Percentiles rank a stretch among this genome's conserved stretches.
phyloP scores from a whole-genome alignment of 176 grass and related monocot genomes.

The Triticum dicoccoides region DNA sequence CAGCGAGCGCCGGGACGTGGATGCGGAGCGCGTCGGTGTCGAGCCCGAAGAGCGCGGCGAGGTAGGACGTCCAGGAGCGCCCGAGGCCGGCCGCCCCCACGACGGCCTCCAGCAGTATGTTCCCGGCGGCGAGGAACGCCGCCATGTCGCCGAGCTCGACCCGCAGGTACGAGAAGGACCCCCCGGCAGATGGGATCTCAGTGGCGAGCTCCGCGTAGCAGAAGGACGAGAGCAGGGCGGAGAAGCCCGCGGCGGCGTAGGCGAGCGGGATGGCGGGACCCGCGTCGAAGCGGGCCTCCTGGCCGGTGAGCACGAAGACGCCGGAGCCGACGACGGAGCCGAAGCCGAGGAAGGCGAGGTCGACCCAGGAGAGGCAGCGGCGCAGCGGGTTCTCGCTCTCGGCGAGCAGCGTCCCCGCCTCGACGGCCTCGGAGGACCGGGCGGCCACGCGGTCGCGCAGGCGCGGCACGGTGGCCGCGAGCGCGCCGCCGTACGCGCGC shows the following conservation, averaged over 20 bases:
- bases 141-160: conserved; percentile 14
- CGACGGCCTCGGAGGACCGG: neutral
- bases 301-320: conserved; percentile 17
- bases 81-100: conserved; percentile 3
- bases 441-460: neutral
- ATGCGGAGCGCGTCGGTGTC: conserved; percentile 17
- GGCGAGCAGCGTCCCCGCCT: neutral
- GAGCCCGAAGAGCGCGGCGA: neutral
- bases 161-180: conserved; percentile 5
- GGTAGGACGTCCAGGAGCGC: neutral
- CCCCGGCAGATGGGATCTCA: conserved; percentile 15
- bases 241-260: conserved; percentile 8
- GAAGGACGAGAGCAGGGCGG: conserved; percentile 4
- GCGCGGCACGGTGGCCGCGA: conserved; percentile 14
- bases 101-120: conserved; percentile 16
- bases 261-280: conserved; percentile 1
- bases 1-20: conserved; percentile 1
- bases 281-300: conserved; percentile 9
- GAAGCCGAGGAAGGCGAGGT: conserved; percentile 21
- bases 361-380: conserved; percentile 15
- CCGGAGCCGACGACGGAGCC: conserved; percentile 14
- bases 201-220: conserved; percentile 7
- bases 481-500: neutral
- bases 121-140: neutral
- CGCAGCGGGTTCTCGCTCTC: conserved; percentile 17